Conservation (phyloP, 1,139 yeast species). For the Zhuliangozyma blackwelliae region DNA sequence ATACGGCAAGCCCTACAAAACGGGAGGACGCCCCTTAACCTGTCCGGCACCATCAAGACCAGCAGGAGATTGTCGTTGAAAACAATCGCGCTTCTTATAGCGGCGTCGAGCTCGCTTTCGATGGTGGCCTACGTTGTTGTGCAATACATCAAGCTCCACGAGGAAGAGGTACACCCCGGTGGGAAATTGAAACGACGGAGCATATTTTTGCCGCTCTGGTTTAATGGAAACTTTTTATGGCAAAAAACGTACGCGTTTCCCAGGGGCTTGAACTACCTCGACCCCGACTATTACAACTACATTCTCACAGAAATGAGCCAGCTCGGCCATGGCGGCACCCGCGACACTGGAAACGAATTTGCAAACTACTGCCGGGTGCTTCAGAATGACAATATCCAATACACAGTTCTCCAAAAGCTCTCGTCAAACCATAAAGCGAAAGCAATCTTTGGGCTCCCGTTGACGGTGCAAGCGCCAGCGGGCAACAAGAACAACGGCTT, state of each 20-base stretch:
- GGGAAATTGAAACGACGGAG: constrained; percentile 6
- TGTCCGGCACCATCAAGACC: too few species aligned
- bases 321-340: neutral
- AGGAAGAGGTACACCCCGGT: constrained; percentile 5
- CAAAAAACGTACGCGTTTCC: constrained; percentile 21
- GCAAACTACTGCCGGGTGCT: constrained; percentile 13
- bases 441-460: constrained; percentile 28
- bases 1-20: neutral
- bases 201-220: constrained; percentile 31
- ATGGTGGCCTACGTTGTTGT: constrained; percentile 21
- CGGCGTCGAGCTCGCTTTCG: constrained; percentile 20
- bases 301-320: constrained; percentile 14
- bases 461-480: constrained; percentile 11
- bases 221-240: constrained; percentile 23
- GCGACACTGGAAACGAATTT: constrained; percentile 5
- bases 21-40: neutral
- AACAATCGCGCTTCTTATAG: constrained; percentile 20
- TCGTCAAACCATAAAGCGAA: constrained; percentile 19
- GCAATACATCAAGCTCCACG: constrained; percentile 17
- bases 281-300: constrained; percentile 17
- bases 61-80: constrained; percentile 15
- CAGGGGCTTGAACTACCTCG: constrained; percentile 22
- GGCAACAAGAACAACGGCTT: constrained; percentile 11
- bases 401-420: constrained; percentile 26
- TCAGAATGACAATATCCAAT: constrained; percentile 21